phyloP scores from a whole-genome alignment of 192 early-diverging fungal genomes.

The Rhizoclosmatium sp. region DNA sequence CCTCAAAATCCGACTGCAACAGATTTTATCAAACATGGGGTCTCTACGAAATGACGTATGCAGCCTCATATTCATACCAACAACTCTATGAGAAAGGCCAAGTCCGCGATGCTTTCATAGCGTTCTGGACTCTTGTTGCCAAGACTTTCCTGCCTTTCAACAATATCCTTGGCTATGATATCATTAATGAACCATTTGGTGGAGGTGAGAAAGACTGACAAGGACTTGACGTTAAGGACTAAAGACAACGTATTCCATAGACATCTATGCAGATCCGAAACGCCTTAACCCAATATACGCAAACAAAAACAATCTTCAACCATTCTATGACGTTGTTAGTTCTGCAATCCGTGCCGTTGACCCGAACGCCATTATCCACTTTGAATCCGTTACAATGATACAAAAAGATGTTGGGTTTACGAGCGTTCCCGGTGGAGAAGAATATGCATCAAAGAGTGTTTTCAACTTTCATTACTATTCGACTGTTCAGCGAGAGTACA shows the following conservation, averaged over 20 bases:
- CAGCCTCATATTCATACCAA: constrained; percentile 34
- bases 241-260: constrained; percentile 25
- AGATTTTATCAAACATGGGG: constrained; percentile 29
- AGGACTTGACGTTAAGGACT: background rate
- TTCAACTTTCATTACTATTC: constrained; percentile 42
- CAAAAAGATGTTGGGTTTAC: constrained; percentile 31
- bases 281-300: constrained; percentile 58
- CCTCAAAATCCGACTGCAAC: constrained; percentile 21
- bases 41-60: background rate
- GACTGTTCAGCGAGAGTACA: background rate
- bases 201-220: constrained; percentile 43
- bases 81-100: constrained; percentile 59
- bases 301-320: constrained; percentile 53
- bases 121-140: constrained; percentile 65
- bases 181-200: constrained; percentile 72
- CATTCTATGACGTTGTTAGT: constrained; percentile 59
- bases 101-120: constrained; percentile 61
- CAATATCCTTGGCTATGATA: constrained; percentile 69
- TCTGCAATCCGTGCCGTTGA: constrained; percentile 59
- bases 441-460: constrained; percentile 8
- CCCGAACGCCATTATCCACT: constrained; percentile 60
- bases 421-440: constrained; percentile 23
- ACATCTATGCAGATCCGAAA: constrained; percentile 45
- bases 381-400: constrained; percentile 61
- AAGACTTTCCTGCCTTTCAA: constrained; percentile 50